Evolutionary conservation across 2,329 filamentous ascomycete species (phyloP).

Genomic region (Fusarium foetens): DNA sequence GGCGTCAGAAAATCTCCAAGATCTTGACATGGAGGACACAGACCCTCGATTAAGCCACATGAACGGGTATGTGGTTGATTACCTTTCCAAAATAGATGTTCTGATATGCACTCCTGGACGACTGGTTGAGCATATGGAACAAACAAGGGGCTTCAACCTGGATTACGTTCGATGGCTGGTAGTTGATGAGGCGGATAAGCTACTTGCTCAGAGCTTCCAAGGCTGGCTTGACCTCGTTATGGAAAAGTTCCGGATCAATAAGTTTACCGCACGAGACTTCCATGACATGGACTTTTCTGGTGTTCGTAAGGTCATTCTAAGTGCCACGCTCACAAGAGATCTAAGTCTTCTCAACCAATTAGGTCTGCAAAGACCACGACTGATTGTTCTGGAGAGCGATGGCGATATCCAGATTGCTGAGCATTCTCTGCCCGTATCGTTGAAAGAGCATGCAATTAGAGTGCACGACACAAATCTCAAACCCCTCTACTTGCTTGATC

Average conservation of each 20-base stretch:
- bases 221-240: constrained; percentile 85
- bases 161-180: constrained; percentile 86
- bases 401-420: constrained; percentile 56
- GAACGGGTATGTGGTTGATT: constrained; percentile 67
- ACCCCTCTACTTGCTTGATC: constrained; percentile 84
- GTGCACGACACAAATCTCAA: constrained; percentile 77
- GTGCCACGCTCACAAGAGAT: constrained; percentile 91
- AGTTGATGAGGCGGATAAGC: constrained; percentile 92
- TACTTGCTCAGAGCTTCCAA: constrained; percentile 91
- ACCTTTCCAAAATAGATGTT: constrained; percentile 81
- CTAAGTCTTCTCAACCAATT: constrained; percentile 81
- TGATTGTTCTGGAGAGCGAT: constrained; percentile 77
- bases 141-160: constrained; percentile 83
- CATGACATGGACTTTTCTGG: constrained; percentile 62
- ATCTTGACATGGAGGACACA: constrained; percentile 32
- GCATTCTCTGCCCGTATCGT: constrained; percentile 67
- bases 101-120: constrained; percentile 92
- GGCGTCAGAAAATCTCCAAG: constrained; percentile 29
- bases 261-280: constrained; percentile 64
- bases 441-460: constrained; percentile 74
- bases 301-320: constrained; percentile 85
- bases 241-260: constrained; percentile 63
- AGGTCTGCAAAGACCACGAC: constrained; percentile 75
- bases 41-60: constrained; percentile 50
- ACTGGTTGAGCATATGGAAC: constrained; percentile 88